A percentile compares a stretch with the other conserved stretches of the same genome.
phyloP scores from a whole-genome alignment of 2,329 filamentous ascomycete genomes.

The Cladosporium sphaerospermum region DNA sequence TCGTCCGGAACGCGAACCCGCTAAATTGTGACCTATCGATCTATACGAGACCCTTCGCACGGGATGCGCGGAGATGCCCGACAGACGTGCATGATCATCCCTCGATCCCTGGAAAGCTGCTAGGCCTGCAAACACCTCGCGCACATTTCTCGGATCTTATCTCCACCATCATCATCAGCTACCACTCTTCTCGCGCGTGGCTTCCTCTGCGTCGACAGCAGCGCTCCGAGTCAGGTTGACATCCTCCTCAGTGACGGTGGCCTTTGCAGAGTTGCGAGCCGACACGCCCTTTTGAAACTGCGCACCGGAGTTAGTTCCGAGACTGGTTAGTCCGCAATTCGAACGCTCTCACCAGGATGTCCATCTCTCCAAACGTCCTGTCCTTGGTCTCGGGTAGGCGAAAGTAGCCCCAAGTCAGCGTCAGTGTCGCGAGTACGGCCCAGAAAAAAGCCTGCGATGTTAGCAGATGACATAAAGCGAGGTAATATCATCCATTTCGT shows the following conservation, averaged over 20 bases:
- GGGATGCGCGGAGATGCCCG: too few relatives aligned
- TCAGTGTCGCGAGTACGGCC: slow-evolving; percentile 16
- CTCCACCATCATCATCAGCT: too few relatives aligned
- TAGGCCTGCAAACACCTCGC: too few relatives aligned
- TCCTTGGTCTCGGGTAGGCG: slow-evolving; percentile 31
- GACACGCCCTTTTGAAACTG: slow-evolving; percentile 10
- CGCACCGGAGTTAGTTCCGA: background rate
- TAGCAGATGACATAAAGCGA: background rate
- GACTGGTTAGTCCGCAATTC: background rate
- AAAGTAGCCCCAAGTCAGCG: slow-evolving; percentile 28
- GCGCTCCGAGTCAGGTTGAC: slow-evolving; percentile 4
- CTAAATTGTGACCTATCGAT: too few relatives aligned
- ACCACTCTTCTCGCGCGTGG: background rate
- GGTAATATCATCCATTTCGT: background rate
- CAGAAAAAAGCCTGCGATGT: slow-evolving; percentile 24
- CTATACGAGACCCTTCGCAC: too few relatives aligned
- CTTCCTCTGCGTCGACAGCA: background rate
- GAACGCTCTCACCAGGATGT: slow-evolving; percentile 26
- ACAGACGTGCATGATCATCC: too few relatives aligned
- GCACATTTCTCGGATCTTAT: too few relatives aligned
- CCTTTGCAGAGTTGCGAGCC: slow-evolving; percentile 7
- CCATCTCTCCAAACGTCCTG: slow-evolving; percentile 32
- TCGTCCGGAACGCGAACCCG: too few relatives aligned
- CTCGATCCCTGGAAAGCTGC: too few relatives aligned
- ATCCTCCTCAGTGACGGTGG: slow-evolving; percentile 7